Base-by-base conservation (phyloP, 1,284 basidiomycete species). In the Golubevia pallescens region DNA sequence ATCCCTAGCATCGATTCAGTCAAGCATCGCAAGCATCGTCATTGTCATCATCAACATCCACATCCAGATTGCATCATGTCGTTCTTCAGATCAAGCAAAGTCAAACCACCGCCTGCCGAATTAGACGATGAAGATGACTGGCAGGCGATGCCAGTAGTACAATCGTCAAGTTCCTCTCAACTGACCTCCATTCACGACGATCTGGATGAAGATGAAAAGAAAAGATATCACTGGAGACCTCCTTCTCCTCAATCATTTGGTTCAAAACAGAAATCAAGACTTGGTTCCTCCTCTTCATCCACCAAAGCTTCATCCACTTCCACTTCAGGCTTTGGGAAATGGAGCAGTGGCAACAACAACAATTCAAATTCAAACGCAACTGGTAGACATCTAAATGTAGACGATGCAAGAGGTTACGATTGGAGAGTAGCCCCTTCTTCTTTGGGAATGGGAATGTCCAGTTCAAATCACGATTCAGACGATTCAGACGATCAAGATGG, bases 351-450 rank as follows among this genome's bases (percentile, higher is more conserved):
- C 6, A 16, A n/a, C n/a, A 24, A 24, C 20, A 48, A 19, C 19
- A 56, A 19, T 19, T 51, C 60, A 1, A 20, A 65, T 23, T 20
- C 42, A 63, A 84, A 84, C 55, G 74, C 75, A 0, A 81, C 78
- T 1, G 82, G 82, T 7, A 63, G 65, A 51, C 77, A 77, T 19
- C 75, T 85, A 34, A 74, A 81, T 51, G 76, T 85, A 34, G 71
- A 81, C 61, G 82, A 85, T 62, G 82, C 76, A 16, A 65, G 82
- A 55, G 82, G 82, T 38, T 85, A 75, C 61, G 72, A 80, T 60
- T 85, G 82, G 82, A 68, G 82, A 10, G 73, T 73, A n/a, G 76
- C 75, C 54, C 81, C 81, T 2, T 62, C 64, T 42, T 63, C 53
- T 56, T 20, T 63, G 24, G 65, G 60, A 28, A 64, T 53, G 21